Base-by-base conservation (phyloP, 1,284 basidiomycete genomes). In the Schizophyllum amplum region DNA sequence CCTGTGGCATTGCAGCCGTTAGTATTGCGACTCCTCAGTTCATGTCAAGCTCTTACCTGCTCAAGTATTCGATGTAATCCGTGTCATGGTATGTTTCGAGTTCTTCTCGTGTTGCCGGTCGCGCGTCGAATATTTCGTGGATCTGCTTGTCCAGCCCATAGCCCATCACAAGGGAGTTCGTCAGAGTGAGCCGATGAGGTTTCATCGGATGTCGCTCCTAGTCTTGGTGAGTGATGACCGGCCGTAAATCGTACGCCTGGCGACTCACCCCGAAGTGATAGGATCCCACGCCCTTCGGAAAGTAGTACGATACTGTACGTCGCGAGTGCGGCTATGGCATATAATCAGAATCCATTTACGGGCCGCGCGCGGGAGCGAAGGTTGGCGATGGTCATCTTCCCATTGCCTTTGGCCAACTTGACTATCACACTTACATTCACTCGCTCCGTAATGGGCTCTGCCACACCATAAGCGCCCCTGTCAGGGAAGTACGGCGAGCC, bases 131-230 rank as follows among this genome's bases (percentile, higher is more conserved):
- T 48, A 98, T 91, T 55, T 88, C 75, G 64, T 95, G 89, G 72
- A 99, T 98, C 66, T 94, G 88, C 66, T 97, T 91, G 74, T 99
- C 94, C 20, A 99, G 75, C 2, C 94, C 96, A 66, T 99, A 99
- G 0, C 94, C 96, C 68, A 97, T 83, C 4, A 99, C 96, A 50
- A 99, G 82, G 4, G 94, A 87, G 66, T 99, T 99, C 5, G 96
- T 98, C 53, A 99, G 72, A 2, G 94, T 95, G 9, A 99, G 74
- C 15, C 97, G 82, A 62, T 98, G 94, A 1, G 96, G 96, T 68
- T 98, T 97, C 96, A 99, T 99, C 2, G 96, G 97, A 76, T 99
- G 96, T 51, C 90, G 81, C 81, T 98, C 94, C 90, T 95, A 68
- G 25, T 47, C 27, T 42, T 25, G 57, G 62, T 52, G 63, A 61